Evolutionary conservation across 2,329 filamentous ascomycete genomes (phyloP), one percentile per base, ranked within the genome.

Genomic region (Hypoxylon sp.): DNA sequence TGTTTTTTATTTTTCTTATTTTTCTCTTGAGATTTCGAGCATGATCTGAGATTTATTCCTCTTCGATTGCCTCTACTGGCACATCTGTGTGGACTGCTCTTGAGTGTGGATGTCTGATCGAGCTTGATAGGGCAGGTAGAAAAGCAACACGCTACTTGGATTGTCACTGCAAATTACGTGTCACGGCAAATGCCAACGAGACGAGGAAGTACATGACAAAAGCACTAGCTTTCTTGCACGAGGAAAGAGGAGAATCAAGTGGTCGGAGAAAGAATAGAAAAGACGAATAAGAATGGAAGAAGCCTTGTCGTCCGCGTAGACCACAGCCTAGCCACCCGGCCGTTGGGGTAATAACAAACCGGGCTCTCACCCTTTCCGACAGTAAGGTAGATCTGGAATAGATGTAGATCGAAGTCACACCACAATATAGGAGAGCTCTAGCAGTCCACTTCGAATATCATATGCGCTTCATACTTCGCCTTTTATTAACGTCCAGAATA

Each of bases 381-480:
- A 20, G 20, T 11, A 19, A 20, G 41, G 10, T 46, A 46, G 41
- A 46, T 26, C 22, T 46, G 24, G 17, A 11, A 26, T 54, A 49
- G 19, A n/a, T 49, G 10, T n/a, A 11, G 19, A 51, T 51, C 46
- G 15, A 55, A 59, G 24, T 59, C 50, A 58, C 37, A 15, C 39
- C 28, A 49, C 11, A 3, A 46, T 15, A 32, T n/a, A 56, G 57
- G 24, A 54, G 10, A 32, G 34, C 50, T 50, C 43, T 56, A 3
- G 52, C n/a, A 52, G 51, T 52, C 41, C 47, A 22, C 19, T 41
- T 22, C 13, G 17, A 52, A 22, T 54, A 5, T 55, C 11, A 56
- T 47, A 11, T 43, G 55, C 17, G 17, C 20, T 62, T 47, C n/a
- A 57, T 53, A 55, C 44, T 32, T 56, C 51, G 32, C 52, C 47